Conservation (phyloP, 2,329 filamentous ascomycete species). For the Sclerotinia spermophila region DNA sequence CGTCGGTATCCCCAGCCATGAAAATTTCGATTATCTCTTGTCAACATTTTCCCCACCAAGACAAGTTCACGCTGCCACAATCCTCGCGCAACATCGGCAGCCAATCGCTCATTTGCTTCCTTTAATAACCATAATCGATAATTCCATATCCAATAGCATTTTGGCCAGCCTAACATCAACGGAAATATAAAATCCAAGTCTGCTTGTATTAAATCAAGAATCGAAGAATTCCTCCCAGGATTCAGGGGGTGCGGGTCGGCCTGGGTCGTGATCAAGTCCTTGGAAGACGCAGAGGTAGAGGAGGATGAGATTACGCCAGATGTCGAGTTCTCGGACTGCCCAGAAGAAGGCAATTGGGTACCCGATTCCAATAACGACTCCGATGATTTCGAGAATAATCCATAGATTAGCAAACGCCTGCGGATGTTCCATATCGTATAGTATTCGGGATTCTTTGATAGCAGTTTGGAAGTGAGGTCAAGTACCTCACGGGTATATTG, state of each 20-base stretch:
- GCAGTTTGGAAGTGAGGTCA: slow-evolving; percentile 65
- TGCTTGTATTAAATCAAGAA: slow-evolving; percentile 56
- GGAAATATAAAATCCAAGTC: slow-evolving; percentile 83
- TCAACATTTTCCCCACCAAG: slow-evolving; percentile 83
- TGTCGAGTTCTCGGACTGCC: slow-evolving; percentile 54
- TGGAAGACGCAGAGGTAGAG: slow-evolving; percentile 54
- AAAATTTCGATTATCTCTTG: slow-evolving; percentile 83
- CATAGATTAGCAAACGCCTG: slow-evolving; percentile 62
- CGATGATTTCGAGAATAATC: slow-evolving; percentile 52
- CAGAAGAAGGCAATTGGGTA: slow-evolving; percentile 52
- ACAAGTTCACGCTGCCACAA: slow-evolving; percentile 84
- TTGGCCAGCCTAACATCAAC: slow-evolving; percentile 79
- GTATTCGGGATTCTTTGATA: slow-evolving; percentile 79
- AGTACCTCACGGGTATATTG: slow-evolving; percentile 51
- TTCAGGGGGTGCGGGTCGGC: slow-evolving; percentile 45
- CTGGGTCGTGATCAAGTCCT: slow-evolving; percentile 50
- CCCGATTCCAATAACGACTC: slow-evolving; percentile 51
- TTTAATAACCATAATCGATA: slow-evolving; percentile 83
- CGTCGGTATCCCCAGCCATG: slow-evolving; percentile 94
- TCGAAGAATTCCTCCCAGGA: slow-evolving; percentile 51
- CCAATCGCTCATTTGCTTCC: slow-evolving; percentile 63
- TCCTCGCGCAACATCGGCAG: slow-evolving; percentile 50
- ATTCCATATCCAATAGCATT: slow-evolving; percentile 99
- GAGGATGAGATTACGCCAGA: slow-evolving; percentile 59
- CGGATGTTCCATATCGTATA: slow-evolving; percentile 91